Evolutionary conservation across 2,329 filamentous ascomycete species (phyloP).

Genomic region (Lomentospora prolificans): DNA sequence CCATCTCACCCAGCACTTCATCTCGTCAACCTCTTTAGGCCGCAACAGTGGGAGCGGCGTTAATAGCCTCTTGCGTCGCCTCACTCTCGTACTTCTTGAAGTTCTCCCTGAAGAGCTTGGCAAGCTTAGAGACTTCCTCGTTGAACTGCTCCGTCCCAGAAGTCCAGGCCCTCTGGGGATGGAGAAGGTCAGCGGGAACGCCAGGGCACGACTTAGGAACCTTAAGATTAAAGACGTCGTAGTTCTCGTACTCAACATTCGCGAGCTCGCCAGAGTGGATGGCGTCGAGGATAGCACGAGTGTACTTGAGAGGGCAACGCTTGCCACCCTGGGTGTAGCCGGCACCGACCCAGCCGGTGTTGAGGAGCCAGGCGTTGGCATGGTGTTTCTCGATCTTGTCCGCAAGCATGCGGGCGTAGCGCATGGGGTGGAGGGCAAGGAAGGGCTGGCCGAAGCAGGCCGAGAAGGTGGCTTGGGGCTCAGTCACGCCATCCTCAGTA

Average conservation of each 20-base stretch:
- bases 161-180: constrained; percentile 90
- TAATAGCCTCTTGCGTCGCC: constrained; percentile 70
- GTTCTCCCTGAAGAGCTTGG: constrained; percentile 85
- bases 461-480: constrained; percentile 97
- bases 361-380: constrained; percentile 95
- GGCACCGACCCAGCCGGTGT: constrained; percentile 95
- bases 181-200: constrained; percentile 85
- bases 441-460: constrained; percentile 99
- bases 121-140: constrained; percentile 83
- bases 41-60: constrained; percentile 41
- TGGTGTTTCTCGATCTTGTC: constrained; percentile 96
- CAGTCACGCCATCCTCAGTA: constrained; percentile 91
- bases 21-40: neutral
- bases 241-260: constrained; percentile 86
- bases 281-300: constrained; percentile 88
- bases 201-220: constrained; percentile 87
- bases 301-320: constrained; percentile 97
- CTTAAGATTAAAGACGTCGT: constrained; percentile 91
- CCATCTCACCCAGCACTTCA: neutral
- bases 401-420: constrained; percentile 95
- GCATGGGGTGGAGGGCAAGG: constrained; percentile 97
- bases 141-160: constrained; percentile 72
- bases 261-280: constrained; percentile 96
- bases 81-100: constrained; percentile 91
- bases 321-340: constrained; percentile 86